Evolutionary conservation across 148 eudicot species (phyloP).

Genomic region (Tetragonia tetragonoides): DNA sequence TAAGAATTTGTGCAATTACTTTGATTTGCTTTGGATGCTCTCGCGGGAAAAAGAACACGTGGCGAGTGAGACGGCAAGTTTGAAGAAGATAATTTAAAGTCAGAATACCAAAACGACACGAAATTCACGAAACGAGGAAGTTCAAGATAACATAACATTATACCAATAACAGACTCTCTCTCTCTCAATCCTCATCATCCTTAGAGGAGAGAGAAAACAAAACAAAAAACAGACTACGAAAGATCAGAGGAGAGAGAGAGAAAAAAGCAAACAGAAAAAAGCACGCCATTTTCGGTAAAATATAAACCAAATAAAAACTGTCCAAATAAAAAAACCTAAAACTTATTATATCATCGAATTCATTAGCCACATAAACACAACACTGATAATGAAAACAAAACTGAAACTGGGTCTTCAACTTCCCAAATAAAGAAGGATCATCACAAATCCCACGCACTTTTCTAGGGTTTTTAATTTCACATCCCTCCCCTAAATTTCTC

Average conservation of each 20-base stretch:
- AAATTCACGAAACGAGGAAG: too few species aligned
- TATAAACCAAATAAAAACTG: neutral
- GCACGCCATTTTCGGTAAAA: neutral
- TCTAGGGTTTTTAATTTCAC: constrained; percentile 8
- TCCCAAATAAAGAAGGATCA: constrained; percentile 7
- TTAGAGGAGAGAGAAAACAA: too few species aligned
- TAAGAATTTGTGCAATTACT: too few species aligned
- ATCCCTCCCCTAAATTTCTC: constrained; percentile 16
- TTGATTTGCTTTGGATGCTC: neutral
- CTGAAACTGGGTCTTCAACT: neutral
- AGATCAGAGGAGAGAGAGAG: too few species aligned
- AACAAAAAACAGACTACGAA: neutral
- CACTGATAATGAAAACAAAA: neutral
- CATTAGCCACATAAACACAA: neutral
- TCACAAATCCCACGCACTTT: constrained; percentile 1
- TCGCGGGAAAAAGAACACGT: neutral
- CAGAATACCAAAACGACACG: too few species aligned
- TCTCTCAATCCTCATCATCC: too few species aligned
- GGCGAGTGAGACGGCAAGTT: constrained; percentile 15
- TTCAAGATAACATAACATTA: too few species aligned
- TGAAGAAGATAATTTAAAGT: neutral
- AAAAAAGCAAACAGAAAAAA: neutral
- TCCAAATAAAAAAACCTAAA: neutral
- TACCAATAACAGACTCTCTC: too few species aligned
- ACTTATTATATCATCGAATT: too few species aligned